Percentiles rank a stretch among this genome's conserved stretches.
phyloP scores from a whole-genome alignment of 2,329 filamentous ascomycete genomes.

The Bipolaris sorokiniana region DNA sequence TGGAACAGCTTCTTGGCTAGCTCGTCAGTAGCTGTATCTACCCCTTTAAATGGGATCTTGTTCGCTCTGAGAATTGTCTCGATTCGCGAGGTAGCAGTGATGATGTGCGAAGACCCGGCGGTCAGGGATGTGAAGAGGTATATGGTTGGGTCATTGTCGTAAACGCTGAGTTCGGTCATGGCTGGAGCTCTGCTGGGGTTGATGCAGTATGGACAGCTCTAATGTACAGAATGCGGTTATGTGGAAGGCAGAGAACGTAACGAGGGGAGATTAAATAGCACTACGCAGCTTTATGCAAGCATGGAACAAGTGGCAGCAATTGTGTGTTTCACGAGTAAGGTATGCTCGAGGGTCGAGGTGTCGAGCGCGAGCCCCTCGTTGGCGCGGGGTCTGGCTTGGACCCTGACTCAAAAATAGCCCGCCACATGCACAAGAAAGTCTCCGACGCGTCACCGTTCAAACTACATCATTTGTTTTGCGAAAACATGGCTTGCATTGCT shows the following conservation, averaged over 20 bases:
- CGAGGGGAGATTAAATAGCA: not conserved
- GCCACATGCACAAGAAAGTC: constrained; percentile 3
- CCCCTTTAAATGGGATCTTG: constrained; percentile 88
- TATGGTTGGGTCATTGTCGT: constrained; percentile 61
- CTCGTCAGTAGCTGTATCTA: constrained; percentile 90
- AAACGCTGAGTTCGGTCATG: constrained; percentile 52
- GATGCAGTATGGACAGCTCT: constrained; percentile 6
- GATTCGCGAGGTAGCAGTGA: constrained; percentile 92
- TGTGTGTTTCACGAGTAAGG: constrained; percentile 16
- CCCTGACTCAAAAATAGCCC: constrained; percentile 4
- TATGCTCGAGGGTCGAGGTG: constrained; percentile 12
- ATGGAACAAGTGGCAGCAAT: constrained; percentile 9
- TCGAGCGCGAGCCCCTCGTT: not conserved
- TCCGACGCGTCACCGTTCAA: constrained; percentile 1
- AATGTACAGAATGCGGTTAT: constrained; percentile 1
- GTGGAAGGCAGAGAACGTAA: not conserved
- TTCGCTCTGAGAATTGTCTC: constrained; percentile 97
- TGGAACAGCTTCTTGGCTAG: constrained; percentile 89
- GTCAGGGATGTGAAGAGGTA: constrained; percentile 98
- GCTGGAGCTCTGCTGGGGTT: constrained; percentile 8
- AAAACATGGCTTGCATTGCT: constrained; percentile 20
- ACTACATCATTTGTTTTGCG: not conserved
- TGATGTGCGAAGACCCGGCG: constrained; percentile 91
- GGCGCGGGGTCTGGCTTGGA: constrained; percentile 5
- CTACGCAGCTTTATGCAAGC: constrained; percentile 2